Evolutionary conservation across 805 yeast species (phyloP), one percentile per base, ranked within the genome.

Genomic region (Candida khao-thaluensis): DNA sequence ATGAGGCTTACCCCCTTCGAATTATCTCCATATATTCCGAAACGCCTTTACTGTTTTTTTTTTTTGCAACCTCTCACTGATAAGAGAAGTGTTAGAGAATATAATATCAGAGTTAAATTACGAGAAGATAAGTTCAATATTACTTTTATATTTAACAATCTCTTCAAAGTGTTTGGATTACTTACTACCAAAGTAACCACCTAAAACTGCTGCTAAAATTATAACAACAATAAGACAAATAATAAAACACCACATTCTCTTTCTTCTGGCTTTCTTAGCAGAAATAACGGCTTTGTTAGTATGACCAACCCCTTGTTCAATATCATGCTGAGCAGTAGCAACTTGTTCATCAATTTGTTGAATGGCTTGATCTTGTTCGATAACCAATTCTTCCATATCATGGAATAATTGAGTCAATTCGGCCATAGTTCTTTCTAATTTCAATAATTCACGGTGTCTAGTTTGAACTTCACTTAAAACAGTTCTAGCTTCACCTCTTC

Each of bases 401-500:
- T 84, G 85, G 72, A 93, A 89, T 60, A 93, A 77, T 70, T 87
- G 95, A 29, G 95, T 86, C 65, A 93, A 78, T 66, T 93, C 99
- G 25, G 91, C 88, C 85, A 93, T 89, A 43, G 96, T 84, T 68
- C 87, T 82, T 67, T 91, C 98, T 65, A 93, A 83, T 71, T 88
- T 86, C 69, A 87, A 85, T 57, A 93, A 79, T 69, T 93, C 98
- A 60, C 85, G 82, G 70, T 93, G 98, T 69, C 99, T 82, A 37
- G 85, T 81, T 69, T 91, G 96, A 41, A 93, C 98, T 69, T 93
- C 98, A 55, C 88, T 86, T 53, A 93, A 76, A 2, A 95, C 98
- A 23, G 96, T 81, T 62, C 93, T 80, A 30, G 98, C 97, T 67
- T 93, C 96, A 52, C 95, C 95, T 58, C 89, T 79, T 66, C 95